A percentile compares a stretch with the other conserved stretches of the same genome.
These are phyloP conservation scores for Nothophaeocryptopus gaeumannii DNA, from an alignment of 2,329 filamentous ascomycete species.

Conservation along the genomic window DNA sequence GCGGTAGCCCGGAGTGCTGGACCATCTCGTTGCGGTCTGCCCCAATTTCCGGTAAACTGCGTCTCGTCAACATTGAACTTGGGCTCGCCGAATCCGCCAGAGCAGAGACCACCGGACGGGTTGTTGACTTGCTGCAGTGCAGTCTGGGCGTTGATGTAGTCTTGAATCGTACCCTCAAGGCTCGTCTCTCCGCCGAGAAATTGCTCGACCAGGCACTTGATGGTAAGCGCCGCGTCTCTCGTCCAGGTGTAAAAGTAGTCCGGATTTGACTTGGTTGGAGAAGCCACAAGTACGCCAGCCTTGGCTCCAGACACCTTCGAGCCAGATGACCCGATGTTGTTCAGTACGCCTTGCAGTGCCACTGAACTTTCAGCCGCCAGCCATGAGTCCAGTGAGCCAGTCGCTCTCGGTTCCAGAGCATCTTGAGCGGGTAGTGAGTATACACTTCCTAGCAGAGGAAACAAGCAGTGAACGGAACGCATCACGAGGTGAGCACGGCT, in stretches of 20 bases:
- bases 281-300: slow-evolving; percentile 54
- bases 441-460: slow-evolving; percentile 11
- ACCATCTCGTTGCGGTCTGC: slow-evolving; percentile 75
- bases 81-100: slow-evolving; percentile 63
- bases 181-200: slow-evolving; percentile 56
- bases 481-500: slow-evolving; percentile 4
- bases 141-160: slow-evolving; percentile 67
- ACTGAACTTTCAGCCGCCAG: slow-evolving; percentile 47
- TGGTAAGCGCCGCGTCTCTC: slow-evolving; percentile 67
- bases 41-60: slow-evolving; percentile 58
- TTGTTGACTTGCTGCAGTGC: slow-evolving; percentile 65
- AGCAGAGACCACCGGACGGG: slow-evolving; percentile 59
- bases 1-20: slow-evolving; percentile 73
- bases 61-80: slow-evolving; percentile 67
- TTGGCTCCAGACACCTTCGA: slow-evolving; percentile 47
- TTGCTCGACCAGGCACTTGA: slow-evolving; percentile 66
- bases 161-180: slow-evolving; percentile 61
- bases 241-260: slow-evolving; percentile 77
- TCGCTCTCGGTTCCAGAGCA: slow-evolving; percentile 14
- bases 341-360: slow-evolving; percentile 52
- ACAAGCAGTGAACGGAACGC: slow-evolving; percentile 9
- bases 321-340: slow-evolving; percentile 56
- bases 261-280: slow-evolving; percentile 53
- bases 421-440: slow-evolving; percentile 11
- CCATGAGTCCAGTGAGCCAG: slow-evolving; percentile 30